Conservation (phyloP, 495 filamentous ascomycete genomes). For the Hyphodiscus hymeniophilus region DNA sequence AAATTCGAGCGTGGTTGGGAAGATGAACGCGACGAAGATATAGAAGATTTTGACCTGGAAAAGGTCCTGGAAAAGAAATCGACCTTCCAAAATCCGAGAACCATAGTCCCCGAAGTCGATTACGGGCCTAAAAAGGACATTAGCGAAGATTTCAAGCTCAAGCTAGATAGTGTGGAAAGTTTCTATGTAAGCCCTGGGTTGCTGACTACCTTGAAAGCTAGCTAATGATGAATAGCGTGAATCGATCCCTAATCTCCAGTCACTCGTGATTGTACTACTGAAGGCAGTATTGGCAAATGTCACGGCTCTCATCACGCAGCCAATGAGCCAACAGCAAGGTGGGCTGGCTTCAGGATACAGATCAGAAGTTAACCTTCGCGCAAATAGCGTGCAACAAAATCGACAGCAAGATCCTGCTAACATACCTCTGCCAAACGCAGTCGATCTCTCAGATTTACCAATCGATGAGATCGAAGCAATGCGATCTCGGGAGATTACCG, state of each 20-base stretch:
- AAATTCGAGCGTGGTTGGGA: conserved; percentile 88
- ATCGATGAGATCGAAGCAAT: conserved; percentile 72
- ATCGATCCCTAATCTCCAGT: conserved; percentile 79
- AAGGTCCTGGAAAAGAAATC: conserved; percentile 27
- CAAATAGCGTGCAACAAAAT: conserved; percentile 8
- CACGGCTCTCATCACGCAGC: conserved; percentile 43
- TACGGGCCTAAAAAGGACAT: conserved; percentile 44
- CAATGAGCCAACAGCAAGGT: conserved; percentile 22
- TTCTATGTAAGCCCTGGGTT: conserved; percentile 67
- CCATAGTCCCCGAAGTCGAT: conserved; percentile 29
- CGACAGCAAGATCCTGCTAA: conserved; percentile 19
- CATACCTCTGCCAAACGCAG: conserved; percentile 12
- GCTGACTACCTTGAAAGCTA: conserved; percentile 16
- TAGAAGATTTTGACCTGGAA: conserved; percentile 39
- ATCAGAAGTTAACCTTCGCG: conserved; percentile 19
- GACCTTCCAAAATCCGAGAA: conserved; percentile 22
- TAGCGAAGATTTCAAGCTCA: conserved; percentile 44
- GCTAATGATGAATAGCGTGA: conserved; percentile 44
- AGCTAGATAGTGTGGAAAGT: conserved; percentile 64
- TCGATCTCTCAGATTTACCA: conserved; percentile 33
- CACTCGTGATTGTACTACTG: conserved; percentile 85
- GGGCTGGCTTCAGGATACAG: conserved; percentile 16
- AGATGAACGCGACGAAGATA: conserved; percentile 41
- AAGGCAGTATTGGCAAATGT: conserved; percentile 82
- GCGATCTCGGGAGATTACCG: conserved; percentile 74